Percentiles rank a stretch among this genome's conserved stretches.
Evolutionary conservation across 345 rosid species (phyloP).

Genomic region (Carallia brachiata): DNA sequence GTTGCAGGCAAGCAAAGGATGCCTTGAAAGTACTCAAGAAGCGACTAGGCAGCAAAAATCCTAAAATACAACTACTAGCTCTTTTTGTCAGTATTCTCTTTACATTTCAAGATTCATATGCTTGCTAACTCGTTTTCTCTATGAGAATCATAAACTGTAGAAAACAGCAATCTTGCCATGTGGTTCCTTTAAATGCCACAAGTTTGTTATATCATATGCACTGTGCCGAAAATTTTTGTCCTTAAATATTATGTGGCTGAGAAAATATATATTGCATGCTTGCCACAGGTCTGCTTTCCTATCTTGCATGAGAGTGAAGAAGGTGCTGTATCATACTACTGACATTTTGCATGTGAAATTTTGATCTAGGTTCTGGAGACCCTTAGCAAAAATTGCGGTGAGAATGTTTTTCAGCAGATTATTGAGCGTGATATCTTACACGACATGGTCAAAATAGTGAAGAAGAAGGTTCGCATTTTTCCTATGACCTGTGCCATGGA

Average conservation of each 20-base stretch:
- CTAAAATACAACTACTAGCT: slow-evolving; percentile 84
- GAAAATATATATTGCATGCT: too few relatives aligned
- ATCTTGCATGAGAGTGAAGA: not conserved
- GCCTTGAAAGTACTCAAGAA: slow-evolving; percentile 88
- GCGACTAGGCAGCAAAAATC: slow-evolving; percentile 79
- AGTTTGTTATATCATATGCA: too few relatives aligned
- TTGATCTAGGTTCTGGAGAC: slow-evolving; percentile 81
- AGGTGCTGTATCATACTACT: not conserved
- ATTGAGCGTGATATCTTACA: slow-evolving; percentile 85
- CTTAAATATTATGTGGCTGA: too few relatives aligned
- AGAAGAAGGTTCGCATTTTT: slow-evolving; percentile 72
- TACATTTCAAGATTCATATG: slow-evolving; percentile 1
- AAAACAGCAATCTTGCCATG: too few relatives aligned
- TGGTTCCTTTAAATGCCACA: not conserved
- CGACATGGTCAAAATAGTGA: slow-evolving; percentile 96
- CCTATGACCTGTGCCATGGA: slow-evolving; percentile 4
- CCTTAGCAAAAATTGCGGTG: slow-evolving; percentile 91
- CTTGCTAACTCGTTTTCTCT: slow-evolving; percentile 6
- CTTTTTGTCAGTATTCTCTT: slow-evolving; percentile 63
- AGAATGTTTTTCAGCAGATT: slow-evolving; percentile 77
- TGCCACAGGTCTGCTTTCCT: not conserved
- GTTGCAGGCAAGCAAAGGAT: slow-evolving; percentile 82
- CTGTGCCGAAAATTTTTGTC: too few relatives aligned
- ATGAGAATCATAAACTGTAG: not conserved
- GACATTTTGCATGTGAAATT: slow-evolving; percentile 7